phyloP scores from a whole-genome alignment of 2,329 filamentous ascomycete species.

The Chaetomiaceae sp. region DNA sequence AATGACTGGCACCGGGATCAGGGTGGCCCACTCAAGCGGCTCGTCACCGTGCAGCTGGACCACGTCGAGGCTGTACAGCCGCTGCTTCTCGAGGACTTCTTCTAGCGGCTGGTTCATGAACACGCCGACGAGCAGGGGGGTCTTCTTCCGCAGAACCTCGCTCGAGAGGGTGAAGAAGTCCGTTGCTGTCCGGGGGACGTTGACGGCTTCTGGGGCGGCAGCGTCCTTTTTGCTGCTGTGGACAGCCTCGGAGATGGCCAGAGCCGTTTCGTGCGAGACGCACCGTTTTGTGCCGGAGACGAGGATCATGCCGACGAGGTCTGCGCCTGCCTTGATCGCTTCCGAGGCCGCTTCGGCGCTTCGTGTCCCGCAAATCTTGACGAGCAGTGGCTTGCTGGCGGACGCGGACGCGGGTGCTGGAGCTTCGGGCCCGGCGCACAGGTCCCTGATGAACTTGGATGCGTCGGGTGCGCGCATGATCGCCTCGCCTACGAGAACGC shows the following conservation, averaged over 20 bases:
- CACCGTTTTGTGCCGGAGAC: constrained; percentile 76
- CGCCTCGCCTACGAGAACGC: constrained; percentile 90
- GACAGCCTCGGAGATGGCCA: constrained; percentile 74
- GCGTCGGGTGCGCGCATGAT: constrained; percentile 89
- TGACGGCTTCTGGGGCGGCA: constrained; percentile 26
- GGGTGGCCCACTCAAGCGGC: constrained; percentile 81
- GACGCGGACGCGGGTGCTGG: constrained; percentile 33
- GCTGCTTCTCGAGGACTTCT: constrained; percentile 75
- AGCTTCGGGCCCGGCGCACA: constrained; percentile 60
- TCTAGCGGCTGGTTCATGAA: constrained; percentile 87
- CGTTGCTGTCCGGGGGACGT: constrained; percentile 37
- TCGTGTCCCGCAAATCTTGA: constrained; percentile 94
- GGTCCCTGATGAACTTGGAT: constrained; percentile 72
- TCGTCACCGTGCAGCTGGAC: constrained; percentile 93
- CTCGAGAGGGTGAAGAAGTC: constrained; percentile 68
- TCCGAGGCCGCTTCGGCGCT: constrained; percentile 73
- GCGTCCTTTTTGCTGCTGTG: constrained; percentile 43
- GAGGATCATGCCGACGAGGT: constrained; percentile 89
- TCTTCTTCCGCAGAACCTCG: constrained; percentile 46
- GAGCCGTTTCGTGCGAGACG: constrained; percentile 72
- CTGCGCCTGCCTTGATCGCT: constrained; percentile 81
- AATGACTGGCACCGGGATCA: constrained; percentile 91
- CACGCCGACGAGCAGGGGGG: constrained; percentile 82
- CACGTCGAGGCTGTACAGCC: constrained; percentile 72
- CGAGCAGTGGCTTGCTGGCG: constrained; percentile 53